A percentile compares a stretch with the other conserved stretches of the same genome.
Conservation (phyloP, 208 protist species). For the Acanthamoeba rhysodes region DNA sequence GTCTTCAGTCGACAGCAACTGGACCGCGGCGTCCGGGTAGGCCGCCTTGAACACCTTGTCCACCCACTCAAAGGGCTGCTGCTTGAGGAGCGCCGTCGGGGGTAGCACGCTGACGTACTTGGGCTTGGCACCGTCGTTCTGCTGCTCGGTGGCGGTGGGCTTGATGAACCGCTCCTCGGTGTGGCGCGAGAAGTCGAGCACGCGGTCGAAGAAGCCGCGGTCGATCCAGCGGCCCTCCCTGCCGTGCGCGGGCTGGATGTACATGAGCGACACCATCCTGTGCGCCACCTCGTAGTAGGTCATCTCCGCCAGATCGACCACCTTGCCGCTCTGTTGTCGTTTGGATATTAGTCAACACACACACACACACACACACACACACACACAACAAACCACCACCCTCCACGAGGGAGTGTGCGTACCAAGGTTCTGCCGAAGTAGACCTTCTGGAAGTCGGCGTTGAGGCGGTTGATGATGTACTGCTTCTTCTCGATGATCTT, state of each 20-base stretch:
- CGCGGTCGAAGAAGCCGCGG: slow-evolving; percentile 73
- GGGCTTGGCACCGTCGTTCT: neutral
- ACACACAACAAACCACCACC: neutral
- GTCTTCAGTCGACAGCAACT: slow-evolving; percentile 87
- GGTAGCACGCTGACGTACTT: slow-evolving; percentile 53
- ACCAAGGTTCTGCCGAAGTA: slow-evolving; percentile 75
- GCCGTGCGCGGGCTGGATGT: slow-evolving; percentile 70
- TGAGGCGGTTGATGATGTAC: slow-evolving; percentile 89
- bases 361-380: neutral
- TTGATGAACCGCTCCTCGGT: slow-evolving; percentile 87
- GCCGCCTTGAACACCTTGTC: slow-evolving; percentile 78
- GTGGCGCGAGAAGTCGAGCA: slow-evolving; percentile 86
- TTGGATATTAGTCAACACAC: neutral
- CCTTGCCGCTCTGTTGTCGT: slow-evolving; percentile 79
- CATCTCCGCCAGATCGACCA: slow-evolving; percentile 87
- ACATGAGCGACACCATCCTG: slow-evolving; percentile 86
- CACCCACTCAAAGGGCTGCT: slow-evolving; percentile 72
- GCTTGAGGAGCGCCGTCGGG: slow-evolving; percentile 7
- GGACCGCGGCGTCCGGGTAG: slow-evolving; percentile 79
- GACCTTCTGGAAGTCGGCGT: slow-evolving; percentile 91
- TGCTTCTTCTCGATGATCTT: slow-evolving; percentile 85
- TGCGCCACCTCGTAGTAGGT: slow-evolving; percentile 88
- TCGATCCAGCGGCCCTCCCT: slow-evolving; percentile 81
- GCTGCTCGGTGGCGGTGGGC: neutral
- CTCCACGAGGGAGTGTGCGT: neutral